Evolutionary conservation across 805 yeast genomes (phyloP).

Genomic region (Metschnikowia peoriensis): DNA sequence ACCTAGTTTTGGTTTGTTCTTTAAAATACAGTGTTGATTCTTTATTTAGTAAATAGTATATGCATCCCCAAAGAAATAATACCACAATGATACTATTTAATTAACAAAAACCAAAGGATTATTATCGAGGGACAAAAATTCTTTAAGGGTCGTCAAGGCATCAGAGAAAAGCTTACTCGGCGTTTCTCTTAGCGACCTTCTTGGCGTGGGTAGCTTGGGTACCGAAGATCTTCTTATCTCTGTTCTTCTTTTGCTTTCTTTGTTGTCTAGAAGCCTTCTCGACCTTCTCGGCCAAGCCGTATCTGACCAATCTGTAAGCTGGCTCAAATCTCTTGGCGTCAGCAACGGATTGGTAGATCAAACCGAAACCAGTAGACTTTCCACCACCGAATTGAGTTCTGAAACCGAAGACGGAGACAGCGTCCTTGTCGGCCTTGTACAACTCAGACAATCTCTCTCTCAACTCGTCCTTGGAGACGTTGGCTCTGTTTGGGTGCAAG

Average conservation of each 20-base stretch:
- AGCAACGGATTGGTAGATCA: conserved; percentile 96
- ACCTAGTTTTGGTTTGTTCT: neutral
- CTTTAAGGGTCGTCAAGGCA: conserved; percentile 20
- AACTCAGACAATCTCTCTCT: conserved; percentile 87
- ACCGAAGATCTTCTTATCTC: conserved; percentile 98
- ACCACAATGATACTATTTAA: conserved; percentile 20
- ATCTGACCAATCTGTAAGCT: conserved; percentile 97
- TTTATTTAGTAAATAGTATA: conserved; percentile 23
- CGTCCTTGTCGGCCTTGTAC: conserved; percentile 90
- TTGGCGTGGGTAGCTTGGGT: conserved; percentile 94
- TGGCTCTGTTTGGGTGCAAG: conserved; percentile 98
- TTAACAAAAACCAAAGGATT: conserved; percentile 18
- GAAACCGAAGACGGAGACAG: conserved; percentile 98
- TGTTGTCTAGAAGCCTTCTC: conserved; percentile 99
- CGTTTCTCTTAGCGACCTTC: conserved; percentile 85
- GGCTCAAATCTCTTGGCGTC: conserved; percentile 99
- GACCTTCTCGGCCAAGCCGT: conserved; percentile 94
- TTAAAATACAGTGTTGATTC: conserved; percentile 19
- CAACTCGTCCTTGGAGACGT: conserved; percentile 98
- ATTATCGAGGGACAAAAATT: conserved; percentile 17
- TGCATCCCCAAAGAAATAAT: conserved; percentile 23
- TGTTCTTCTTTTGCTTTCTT: conserved; percentile 99
- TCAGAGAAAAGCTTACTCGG: conserved; percentile 53
- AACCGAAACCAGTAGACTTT: conserved; percentile 98
- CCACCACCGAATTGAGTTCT: conserved; percentile 99